phyloP scores from a whole-genome alignment of 2,329 filamentous ascomycete genomes.

The Xylaria digitata region DNA sequence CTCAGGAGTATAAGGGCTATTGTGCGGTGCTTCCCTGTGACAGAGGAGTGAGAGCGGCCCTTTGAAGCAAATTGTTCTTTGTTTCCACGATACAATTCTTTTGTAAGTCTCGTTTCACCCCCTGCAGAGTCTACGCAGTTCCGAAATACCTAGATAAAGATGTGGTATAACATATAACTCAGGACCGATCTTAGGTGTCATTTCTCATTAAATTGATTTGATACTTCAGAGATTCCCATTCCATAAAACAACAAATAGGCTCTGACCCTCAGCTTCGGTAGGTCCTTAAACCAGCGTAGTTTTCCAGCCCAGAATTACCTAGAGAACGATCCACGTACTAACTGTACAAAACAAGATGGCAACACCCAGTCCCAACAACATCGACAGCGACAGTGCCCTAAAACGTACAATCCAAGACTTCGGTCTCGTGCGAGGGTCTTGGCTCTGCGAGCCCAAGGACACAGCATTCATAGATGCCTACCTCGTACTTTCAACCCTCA shows the following conservation, averaged over 20 bases:
- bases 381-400: not conserved
- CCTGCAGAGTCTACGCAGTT: not conserved
- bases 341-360: slow-evolving; percentile 12
- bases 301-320: not conserved
- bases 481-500: not conserved
- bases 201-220: not conserved
- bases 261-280: not conserved
- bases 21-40: too few relatives aligned
- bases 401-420: slow-evolving; percentile 12
- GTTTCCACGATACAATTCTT: slow-evolving; percentile 17
- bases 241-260: not conserved
- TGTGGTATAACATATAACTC: not conserved
- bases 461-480: slow-evolving; percentile 28
- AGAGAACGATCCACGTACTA: not conserved
- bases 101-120: slow-evolving; percentile 5
- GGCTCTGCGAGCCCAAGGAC: slow-evolving; percentile 13
- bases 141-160: not conserved
- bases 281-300: not conserved
- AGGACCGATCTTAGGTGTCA: not conserved
- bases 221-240: not conserved
- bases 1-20: not conserved
- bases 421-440: not conserved
- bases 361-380: not conserved
- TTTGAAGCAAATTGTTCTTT: not conserved
- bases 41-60: too few relatives aligned